Evolutionary conservation across 2,329 filamentous ascomycete genomes (phyloP).

Genomic region (Myriosclerotinia duriaeana): DNA sequence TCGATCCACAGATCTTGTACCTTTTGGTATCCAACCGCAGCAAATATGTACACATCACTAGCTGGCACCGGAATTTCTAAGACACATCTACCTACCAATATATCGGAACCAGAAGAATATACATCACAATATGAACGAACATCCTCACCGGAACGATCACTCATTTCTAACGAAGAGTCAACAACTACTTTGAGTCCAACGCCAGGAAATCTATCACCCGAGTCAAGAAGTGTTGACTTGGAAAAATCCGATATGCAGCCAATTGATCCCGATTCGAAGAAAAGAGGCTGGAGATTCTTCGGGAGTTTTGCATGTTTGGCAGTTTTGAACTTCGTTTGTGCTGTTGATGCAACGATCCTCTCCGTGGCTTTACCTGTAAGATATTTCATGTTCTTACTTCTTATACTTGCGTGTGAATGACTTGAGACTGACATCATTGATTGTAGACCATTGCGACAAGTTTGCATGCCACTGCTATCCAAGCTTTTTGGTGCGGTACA

Average conservation of each 20-base stretch:
- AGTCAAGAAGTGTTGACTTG: background rate
- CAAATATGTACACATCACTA: constrained; percentile 8
- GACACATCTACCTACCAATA: background rate
- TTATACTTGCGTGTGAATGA: constrained; percentile 7
- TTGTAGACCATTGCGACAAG: constrained; percentile 54
- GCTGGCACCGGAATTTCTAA: background rate
- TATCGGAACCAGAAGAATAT: background rate
- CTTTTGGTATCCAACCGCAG: background rate
- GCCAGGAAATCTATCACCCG: background rate
- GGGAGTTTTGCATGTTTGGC: constrained; percentile 33
- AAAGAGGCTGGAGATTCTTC: constrained; percentile 30
- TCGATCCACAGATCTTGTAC: background rate
- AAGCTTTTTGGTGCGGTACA: constrained; percentile 67
- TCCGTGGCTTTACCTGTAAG: constrained; percentile 34
- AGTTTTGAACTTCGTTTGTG: constrained; percentile 52
- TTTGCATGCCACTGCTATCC: constrained; percentile 52
- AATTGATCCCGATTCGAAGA: background rate
- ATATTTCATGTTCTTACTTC: constrained; percentile 5
- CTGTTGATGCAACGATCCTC: constrained; percentile 64
- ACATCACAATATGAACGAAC: background rate
- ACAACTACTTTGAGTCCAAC: background rate
- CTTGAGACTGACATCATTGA: background rate
- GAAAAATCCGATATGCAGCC: background rate
- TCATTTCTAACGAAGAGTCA: background rate
- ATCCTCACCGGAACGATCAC: background rate